These are phyloP conservation scores for Solanum sitiens DNA, from an alignment of 257 asterid genomes.

Conservation along the genomic window DNA sequence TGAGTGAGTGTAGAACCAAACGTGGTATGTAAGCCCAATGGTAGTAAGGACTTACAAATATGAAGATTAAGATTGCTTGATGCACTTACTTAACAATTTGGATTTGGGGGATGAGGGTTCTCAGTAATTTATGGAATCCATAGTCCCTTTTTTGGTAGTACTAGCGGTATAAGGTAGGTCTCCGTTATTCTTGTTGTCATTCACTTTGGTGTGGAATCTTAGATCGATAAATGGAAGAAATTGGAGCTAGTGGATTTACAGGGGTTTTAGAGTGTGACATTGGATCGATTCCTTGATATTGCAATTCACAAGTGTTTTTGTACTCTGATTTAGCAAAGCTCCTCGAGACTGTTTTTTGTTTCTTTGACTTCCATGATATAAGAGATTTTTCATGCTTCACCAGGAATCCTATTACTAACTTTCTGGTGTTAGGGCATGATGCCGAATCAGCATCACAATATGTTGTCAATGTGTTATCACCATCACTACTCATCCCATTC, in stretches of 20 bases:
- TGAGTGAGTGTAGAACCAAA: background rate
- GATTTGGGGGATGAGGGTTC: background rate
- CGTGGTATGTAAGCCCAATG: background rate
- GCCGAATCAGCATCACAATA: background rate
- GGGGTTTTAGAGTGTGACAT: background rate
- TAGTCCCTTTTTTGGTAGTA: background rate
- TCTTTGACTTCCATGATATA: background rate
- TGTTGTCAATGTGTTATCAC: background rate
- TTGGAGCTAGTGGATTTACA: background rate
- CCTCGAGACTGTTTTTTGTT: too few relatives aligned
- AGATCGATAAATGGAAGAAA: background rate
- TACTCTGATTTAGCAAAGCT: background rate
- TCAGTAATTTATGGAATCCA: background rate
- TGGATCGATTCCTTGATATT: background rate
- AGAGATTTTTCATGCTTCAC: background rate
- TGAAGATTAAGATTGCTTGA: background rate
- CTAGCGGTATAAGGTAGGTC: background rate
- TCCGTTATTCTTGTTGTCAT: background rate
- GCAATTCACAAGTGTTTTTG: background rate
- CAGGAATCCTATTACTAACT: too few relatives aligned
- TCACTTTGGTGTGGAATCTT: background rate
- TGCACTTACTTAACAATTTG: background rate
- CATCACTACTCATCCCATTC: background rate
- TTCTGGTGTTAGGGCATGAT: background rate
- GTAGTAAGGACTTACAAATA: too few relatives aligned